Base-by-base conservation (phyloP, 75 land plant species). In the Pseudotsuga menziesii region DNA sequence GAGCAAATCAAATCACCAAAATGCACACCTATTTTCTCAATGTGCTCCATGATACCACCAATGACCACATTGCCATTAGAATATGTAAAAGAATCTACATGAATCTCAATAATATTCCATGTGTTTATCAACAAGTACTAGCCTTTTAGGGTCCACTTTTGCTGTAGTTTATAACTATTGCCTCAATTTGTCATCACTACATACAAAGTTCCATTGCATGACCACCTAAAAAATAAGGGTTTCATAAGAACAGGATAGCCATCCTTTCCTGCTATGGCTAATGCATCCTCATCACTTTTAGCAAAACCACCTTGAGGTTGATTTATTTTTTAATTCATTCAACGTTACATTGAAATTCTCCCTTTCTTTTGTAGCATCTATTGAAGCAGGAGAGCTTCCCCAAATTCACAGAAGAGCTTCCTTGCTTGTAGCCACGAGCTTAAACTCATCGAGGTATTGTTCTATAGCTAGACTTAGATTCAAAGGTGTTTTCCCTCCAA, bases 21-120 rank as follows among this genome's bases (percentile, higher is more conserved):
- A 79, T 97, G 99, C 27, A 97, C 94, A 57, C 99, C 99, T 72
- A 98, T 98, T 80, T 94, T 95, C 80, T 97, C 99, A 76, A 94
- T 94, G 79, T 97, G 99, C 84, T 97, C 99, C 99, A 97, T 97
- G 82, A 97, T 97, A 17, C 98, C 99, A 73, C 99, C 99, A 84
- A 97, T 92, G 35, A 94, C 98, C 44, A 97, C 99, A 85, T 88
- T 90, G 15, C 94, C 98, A 26, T 82, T 39, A 19, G 83, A 85
- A 79, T 97, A 98, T 57, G 96, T 88, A 63, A 97, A 83, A 29
- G 97, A 94, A 74, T 97, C 99, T 32, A 97, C 91, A 88, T 97
- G 98, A 75, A 97, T 94, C 78, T 97, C 99, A 76, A 80, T 98
- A 93, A 83, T 97, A 98, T 48, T 90, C 85, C 23, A 97, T 82